A percentile compares a stretch with the other conserved stretches of the same genome.
These are phyloP conservation scores for Fraxinus angustifolia DNA, from an alignment of 305 asterid genomes.

Conservation along the genomic window DNA sequence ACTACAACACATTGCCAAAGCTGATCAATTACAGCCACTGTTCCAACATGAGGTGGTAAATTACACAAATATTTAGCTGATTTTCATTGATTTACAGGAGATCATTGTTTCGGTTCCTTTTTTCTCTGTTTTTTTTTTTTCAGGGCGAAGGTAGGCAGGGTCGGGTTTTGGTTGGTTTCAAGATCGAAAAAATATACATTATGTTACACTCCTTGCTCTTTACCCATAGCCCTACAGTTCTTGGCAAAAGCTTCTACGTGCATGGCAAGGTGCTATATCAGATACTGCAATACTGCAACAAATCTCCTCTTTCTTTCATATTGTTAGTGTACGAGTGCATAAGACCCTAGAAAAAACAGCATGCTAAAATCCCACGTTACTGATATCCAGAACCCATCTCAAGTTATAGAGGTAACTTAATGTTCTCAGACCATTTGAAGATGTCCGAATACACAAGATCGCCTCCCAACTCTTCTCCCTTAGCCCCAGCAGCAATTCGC, in stretches of 20 bases:
- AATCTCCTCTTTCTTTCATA: background rate
- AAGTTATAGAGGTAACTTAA: slow-evolving; percentile 45
- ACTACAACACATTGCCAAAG: background rate
- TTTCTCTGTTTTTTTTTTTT: background rate
- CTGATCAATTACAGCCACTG: background rate
- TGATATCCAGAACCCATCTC: background rate
- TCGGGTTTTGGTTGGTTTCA: background rate
- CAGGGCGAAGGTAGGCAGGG: background rate
- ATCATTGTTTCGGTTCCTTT: background rate
- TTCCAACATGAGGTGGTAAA: background rate
- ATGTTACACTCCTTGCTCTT: background rate
- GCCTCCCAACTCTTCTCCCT: slow-evolving; percentile 74
- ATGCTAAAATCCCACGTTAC: background rate
- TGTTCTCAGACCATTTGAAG: slow-evolving; percentile 70
- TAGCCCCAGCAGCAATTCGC: slow-evolving; percentile 77
- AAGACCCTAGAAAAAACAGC: background rate
- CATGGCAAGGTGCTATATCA: background rate
- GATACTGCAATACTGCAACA: background rate
- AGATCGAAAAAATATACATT: background rate
- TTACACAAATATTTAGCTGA: background rate
- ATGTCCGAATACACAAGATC: slow-evolving; percentile 68
- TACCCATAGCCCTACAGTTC: background rate
- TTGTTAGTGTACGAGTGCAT: background rate
- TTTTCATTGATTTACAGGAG: background rate
- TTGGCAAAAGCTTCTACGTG: background rate